Percentiles rank a stretch among this genome's conserved stretches.
Evolutionary conservation across 2,329 filamentous ascomycete genomes (phyloP).

Genomic region (Colletotrichum phormii): DNA sequence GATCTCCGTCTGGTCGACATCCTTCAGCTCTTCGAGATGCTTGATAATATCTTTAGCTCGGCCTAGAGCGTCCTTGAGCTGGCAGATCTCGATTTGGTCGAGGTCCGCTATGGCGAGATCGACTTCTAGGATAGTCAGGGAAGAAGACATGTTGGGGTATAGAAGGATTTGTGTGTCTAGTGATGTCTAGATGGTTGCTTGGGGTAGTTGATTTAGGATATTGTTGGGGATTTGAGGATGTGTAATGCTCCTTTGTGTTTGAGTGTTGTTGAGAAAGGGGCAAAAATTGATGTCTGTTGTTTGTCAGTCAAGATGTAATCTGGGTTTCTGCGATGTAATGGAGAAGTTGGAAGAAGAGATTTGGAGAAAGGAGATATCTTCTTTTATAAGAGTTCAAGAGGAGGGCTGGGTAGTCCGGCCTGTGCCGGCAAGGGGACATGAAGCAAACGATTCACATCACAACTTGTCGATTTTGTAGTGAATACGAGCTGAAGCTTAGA

Average conservation of each 20-base stretch:
- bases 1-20: background rate
- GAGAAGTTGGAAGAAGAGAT: background rate
- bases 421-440: background rate
- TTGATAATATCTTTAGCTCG: background rate
- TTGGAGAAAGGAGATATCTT: background rate
- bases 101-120: background rate
- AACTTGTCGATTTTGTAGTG: too few relatives aligned
- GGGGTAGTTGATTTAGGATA: background rate
- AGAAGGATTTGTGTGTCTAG: background rate
- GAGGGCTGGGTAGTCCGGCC: too few relatives aligned
- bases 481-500: too few relatives aligned
- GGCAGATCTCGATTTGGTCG: slow-evolving; percentile 16
- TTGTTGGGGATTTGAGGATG: background rate
- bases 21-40: background rate
- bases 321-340: background rate
- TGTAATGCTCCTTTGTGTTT: background rate
- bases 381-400: background rate
- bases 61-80: slow-evolving; percentile 1
- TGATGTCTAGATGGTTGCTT: slow-evolving; percentile 40
- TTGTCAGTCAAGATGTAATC: background rate
- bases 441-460: background rate
- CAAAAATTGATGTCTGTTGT: background rate
- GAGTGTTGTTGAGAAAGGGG: background rate
- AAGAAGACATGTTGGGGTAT: background rate
- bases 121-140: background rate